These are phyloP conservation scores for Massarina eburnea DNA, from an alignment of 2,329 filamentous ascomycete species.

Conservation along the genomic window DNA sequence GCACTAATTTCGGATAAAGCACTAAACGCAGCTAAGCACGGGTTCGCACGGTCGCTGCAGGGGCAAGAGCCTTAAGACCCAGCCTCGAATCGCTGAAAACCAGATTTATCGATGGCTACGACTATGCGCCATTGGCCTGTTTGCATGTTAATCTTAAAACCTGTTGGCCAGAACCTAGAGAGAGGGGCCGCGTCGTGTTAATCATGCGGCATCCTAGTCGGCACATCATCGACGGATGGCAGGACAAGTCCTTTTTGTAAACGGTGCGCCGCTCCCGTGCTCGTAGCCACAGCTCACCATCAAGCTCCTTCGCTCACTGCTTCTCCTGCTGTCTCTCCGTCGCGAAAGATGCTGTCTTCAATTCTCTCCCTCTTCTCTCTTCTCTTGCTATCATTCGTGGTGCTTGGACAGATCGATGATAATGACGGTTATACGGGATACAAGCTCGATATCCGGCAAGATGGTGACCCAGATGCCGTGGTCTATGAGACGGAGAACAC, in stretches of 20 bases:
- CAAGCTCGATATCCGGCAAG: slow-evolving; percentile 50
- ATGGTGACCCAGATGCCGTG: slow-evolving; percentile 54
- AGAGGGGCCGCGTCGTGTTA: slow-evolving; percentile 13
- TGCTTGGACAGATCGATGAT: slow-evolving; percentile 33
- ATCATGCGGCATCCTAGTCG: slow-evolving; percentile 26
- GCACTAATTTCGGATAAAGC: slow-evolving; percentile 38
- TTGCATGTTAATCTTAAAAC: slow-evolving; percentile 32
- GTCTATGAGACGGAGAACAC: slow-evolving; percentile 59
- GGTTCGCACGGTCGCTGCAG: slow-evolving; percentile 18
- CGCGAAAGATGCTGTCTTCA: slow-evolving; percentile 24
- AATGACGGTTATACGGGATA: slow-evolving; percentile 59
- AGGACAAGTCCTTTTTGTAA: slow-evolving; percentile 13
- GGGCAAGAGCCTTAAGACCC: slow-evolving; percentile 15
- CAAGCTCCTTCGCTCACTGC: slow-evolving; percentile 22
- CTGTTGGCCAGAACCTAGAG: slow-evolving; percentile 12
- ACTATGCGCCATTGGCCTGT: slow-evolving; percentile 17
- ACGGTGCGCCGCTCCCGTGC: slow-evolving; percentile 18
- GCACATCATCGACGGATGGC: slow-evolving; percentile 14
- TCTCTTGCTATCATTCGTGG: slow-evolving; percentile 38
- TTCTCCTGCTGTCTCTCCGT: slow-evolving; percentile 6
- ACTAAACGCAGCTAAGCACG: slow-evolving; percentile 23
- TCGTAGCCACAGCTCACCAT: slow-evolving; percentile 16
- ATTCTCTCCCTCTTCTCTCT: slow-evolving; percentile 28
- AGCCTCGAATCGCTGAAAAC: slow-evolving; percentile 18
- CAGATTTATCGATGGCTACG: slow-evolving; percentile 20